Evolutionary conservation across 345 rosid genomes (phyloP).

Genomic region (Gossypium anomalum): DNA sequence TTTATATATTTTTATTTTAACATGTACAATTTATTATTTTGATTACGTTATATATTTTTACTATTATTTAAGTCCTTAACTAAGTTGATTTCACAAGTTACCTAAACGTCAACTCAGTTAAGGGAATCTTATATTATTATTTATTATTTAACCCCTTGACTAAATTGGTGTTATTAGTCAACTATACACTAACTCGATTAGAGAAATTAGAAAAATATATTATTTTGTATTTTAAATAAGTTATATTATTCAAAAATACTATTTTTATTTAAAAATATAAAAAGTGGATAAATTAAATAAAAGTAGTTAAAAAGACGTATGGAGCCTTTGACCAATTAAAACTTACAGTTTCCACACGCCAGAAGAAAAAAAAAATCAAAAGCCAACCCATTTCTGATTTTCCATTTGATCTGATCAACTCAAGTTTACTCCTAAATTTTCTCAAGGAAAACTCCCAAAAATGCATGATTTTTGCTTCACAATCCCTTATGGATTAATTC

Average conservation of each 20-base stretch:
- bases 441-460: conserved; percentile 10
- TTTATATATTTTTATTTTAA: too few relatives aligned
- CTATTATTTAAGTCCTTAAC: too few relatives aligned
- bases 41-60: too few relatives aligned
- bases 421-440: conserved; percentile 13
- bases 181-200: rapidly evolving
- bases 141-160: rapidly evolving
- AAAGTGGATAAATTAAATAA: too few relatives aligned
- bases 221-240: rapidly evolving
- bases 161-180: rapidly evolving
- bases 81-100: too few relatives aligned
- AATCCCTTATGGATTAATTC: conserved; percentile 85
- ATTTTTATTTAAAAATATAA: too few relatives aligned
- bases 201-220: too few relatives aligned
- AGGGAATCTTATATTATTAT: rapidly evolving
- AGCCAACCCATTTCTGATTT: not conserved
- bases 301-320: too few relatives aligned
- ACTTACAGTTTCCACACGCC: too few relatives aligned
- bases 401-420: conserved; percentile 13
- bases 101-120: rapidly evolving
- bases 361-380: not conserved
- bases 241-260: too few relatives aligned
- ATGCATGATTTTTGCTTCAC: conserved; percentile 99
- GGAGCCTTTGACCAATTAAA: too few relatives aligned
- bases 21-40: too few relatives aligned